Conservation (phyloP, 768 basidiomycete genomes). For the Pisolithus albus region DNA sequence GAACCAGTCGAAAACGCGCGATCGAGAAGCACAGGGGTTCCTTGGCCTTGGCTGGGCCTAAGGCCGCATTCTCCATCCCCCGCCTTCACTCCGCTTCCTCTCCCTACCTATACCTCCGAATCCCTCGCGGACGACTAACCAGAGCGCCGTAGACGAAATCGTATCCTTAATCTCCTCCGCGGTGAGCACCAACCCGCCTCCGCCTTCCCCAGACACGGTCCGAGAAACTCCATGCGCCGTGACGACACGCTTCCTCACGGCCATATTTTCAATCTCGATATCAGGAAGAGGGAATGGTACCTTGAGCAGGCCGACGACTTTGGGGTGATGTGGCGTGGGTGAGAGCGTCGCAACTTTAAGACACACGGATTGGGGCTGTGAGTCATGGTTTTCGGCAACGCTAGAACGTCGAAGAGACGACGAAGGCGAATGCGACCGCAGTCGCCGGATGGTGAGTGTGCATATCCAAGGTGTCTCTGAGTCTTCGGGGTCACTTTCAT, state of each 20-base stretch:
- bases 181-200: constrained; percentile 46
- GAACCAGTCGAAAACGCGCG: neutral
- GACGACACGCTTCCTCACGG: constrained; percentile 44
- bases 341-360: constrained; percentile 79
- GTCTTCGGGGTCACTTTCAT: constrained; percentile 92
- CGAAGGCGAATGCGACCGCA: constrained; percentile 14
- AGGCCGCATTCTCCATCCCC: constrained; percentile 69
- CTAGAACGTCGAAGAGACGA: neutral
- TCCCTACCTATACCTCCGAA: constrained; percentile 85
- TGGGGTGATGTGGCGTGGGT: constrained; percentile 94
- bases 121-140: constrained; percentile 89
- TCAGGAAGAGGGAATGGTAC: constrained; percentile 86
- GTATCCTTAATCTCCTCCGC: constrained; percentile 95
- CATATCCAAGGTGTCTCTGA: constrained; percentile 97
- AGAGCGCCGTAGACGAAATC: constrained; percentile 79
- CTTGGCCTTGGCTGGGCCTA: constrained; percentile 20
- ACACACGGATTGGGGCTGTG: constrained; percentile 13
- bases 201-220: neutral
- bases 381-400: no score
- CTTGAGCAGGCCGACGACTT: constrained; percentile 86
- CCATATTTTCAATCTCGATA: constrained; percentile 60
- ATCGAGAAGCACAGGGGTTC: neutral
- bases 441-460: constrained; percentile 58
- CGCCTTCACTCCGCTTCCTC: constrained; percentile 52
- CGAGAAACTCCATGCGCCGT: constrained; percentile 13